A percentile compares a stretch with the other conserved stretches of the same genome.
Conservation (phyloP, 805 yeast genomes). For the Kuraishia ogatae region DNA sequence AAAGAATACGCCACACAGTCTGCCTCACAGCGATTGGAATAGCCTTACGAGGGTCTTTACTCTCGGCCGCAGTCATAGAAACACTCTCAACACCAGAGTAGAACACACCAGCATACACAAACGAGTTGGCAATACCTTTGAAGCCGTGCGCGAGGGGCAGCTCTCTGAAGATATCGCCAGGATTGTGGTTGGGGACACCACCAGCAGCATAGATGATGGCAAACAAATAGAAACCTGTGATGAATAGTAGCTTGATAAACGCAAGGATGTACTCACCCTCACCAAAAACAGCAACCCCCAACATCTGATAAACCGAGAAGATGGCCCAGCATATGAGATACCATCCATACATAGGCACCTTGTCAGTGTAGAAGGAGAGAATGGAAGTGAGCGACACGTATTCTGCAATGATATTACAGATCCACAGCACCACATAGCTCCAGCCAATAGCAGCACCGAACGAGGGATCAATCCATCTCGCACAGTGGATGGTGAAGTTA, state of each 20-base stretch:
- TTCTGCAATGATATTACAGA: constrained; percentile 18
- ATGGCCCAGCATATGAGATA: constrained; percentile 40
- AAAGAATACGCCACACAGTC: constrained; percentile 43
- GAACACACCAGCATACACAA: constrained; percentile 50
- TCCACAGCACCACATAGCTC: constrained; percentile 38
- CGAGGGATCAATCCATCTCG: constrained; percentile 42
- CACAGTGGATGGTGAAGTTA: constrained; percentile 44
- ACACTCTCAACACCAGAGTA: constrained; percentile 49
- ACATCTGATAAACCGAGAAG: constrained; percentile 36
- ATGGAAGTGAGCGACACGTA: constrained; percentile 42
- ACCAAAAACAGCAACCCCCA: constrained; percentile 45
- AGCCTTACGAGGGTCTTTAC: constrained; percentile 42
- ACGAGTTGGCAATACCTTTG: constrained; percentile 45
- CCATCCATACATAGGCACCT: constrained; percentile 46
- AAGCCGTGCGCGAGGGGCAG: constrained; percentile 33
- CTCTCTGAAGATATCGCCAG: constrained; percentile 21
- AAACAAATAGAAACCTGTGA: constrained; percentile 39
- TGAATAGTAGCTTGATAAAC: constrained; percentile 34
- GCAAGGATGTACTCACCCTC: constrained; percentile 48
- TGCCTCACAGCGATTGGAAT: constrained; percentile 48
- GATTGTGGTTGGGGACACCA: constrained; percentile 18
- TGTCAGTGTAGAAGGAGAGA: constrained; percentile 39
- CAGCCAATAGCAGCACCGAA: constrained; percentile 50
- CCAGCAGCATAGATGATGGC: constrained; percentile 34
- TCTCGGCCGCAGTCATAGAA: constrained; percentile 48